Evolutionary conservation across 257 asterid species (phyloP), one percentile per base, ranked within the genome.

Genomic region (Ocimum tenuiflorum): DNA sequence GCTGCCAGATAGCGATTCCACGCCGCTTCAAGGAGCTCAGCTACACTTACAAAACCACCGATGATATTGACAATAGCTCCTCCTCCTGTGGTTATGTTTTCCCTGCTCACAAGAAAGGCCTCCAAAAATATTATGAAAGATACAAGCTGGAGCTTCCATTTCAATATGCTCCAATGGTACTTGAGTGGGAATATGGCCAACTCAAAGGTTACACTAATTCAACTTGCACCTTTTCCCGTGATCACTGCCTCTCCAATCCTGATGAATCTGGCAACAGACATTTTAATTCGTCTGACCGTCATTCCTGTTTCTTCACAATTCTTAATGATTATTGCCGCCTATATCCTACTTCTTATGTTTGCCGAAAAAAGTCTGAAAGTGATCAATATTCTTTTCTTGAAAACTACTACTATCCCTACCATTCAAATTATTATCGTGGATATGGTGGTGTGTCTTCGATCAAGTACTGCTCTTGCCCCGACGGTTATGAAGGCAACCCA

Each of bases 71-170:
- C 10, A 56, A 3, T 4, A 51, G 11, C 3, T 31, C 56, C 38
- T 31, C 56, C 38, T 58, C 9, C 17, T 81, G 83, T 17, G 83
- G 86, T 2, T 75, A 75, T 49, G 75, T 50, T 4, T 74, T 77
- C 50, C 70, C 72, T 8, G 77, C 20, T 43, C 77, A 68, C 2
- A 29, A 13, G n/a, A 54, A 49, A 2, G 71, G 81, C 80, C 17
- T 74, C 13, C n/a, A 13, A 7, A 39, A 23, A 36, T 70, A 39
- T n/a, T 74, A 74, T 6, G 15, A 52, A 10, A 68, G 69, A n/a
- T n/a, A n/a, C n/a, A n/a, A n/a, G n/a, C n/a, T n/a, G n/a, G n/a
- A n/a, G n/a, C n/a, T n/a, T n/a, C n/a, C n/a, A n/a, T n/a, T n/a
- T n/a, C n/a, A n/a, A n/a, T n/a, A n/a, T 38, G 73, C 68, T 17